Conservation (phyloP, 164 flowering plant genomes). For the Liriodendron chinense region DNA sequence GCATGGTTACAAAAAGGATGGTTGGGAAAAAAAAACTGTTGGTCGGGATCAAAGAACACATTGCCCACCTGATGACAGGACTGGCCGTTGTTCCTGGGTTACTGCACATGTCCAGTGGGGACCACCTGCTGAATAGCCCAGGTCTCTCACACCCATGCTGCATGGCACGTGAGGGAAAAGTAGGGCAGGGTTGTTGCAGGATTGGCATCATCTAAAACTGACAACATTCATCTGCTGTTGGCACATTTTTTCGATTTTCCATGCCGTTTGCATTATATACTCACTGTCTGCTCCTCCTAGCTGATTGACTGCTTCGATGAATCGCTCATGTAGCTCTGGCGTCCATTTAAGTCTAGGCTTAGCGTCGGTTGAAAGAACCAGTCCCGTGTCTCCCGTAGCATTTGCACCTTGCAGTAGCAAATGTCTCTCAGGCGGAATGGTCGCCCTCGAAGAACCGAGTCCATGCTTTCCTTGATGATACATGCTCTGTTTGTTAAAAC, state of each 20-base stretch:
- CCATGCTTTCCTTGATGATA: constrained; percentile 63
- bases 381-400: constrained; percentile 70
- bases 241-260: neutral
- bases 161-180: neutral
- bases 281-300: constrained; percentile 98
- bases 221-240: neutral
- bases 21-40: no score
- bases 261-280: constrained; percentile 23
- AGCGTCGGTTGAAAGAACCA: constrained; percentile 96
- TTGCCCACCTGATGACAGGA: no score
- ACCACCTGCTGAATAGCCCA: neutral
- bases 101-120: neutral
- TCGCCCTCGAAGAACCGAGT: constrained; percentile 51
- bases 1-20: no score
- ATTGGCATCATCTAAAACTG: neutral
- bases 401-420: constrained; percentile 65
- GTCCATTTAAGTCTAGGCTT: constrained; percentile 98
- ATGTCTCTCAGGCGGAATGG: constrained; percentile 57
- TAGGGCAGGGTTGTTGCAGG: neutral
- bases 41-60: no score
- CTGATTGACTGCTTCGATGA: constrained; percentile 84
- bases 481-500: constrained; percentile 35
- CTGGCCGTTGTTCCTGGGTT: neutral
- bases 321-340: constrained; percentile 86
- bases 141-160: neutral